Evolutionary conservation across 2,329 filamentous ascomycete species (phyloP).

Genomic region (Fusarium protoensiforme): DNA sequence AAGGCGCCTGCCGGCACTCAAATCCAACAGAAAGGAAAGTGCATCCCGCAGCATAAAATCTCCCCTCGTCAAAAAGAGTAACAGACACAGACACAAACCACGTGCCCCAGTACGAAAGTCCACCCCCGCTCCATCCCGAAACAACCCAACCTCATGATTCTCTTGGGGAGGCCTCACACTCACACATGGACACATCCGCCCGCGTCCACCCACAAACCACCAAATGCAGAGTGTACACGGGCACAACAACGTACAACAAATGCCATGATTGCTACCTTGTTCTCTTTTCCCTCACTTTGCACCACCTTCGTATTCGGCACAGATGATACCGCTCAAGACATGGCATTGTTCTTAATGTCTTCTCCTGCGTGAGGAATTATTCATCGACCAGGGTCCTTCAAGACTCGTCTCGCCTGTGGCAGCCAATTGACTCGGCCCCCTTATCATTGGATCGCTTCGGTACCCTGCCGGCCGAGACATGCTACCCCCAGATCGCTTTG

Average conservation of each 20-base stretch:
- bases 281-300: neutral
- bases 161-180: slow-evolving; percentile 20
- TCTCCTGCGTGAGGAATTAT: neutral
- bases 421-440: slow-evolving; percentile 30
- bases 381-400: neutral
- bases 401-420: slow-evolving; percentile 31
- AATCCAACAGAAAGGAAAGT: neutral
- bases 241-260: neutral
- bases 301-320: neutral
- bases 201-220: slow-evolving; percentile 3
- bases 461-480: slow-evolving; percentile 39
- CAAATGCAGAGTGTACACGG: slow-evolving; percentile 6
- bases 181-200: neutral
- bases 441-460: slow-evolving; percentile 31
- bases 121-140: slow-evolving; percentile 12
- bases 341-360: neutral
- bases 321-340: neutral
- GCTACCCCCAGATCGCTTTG: slow-evolving; percentile 9
- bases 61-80: neutral
- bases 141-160: neutral
- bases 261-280: slow-evolving; percentile 7
- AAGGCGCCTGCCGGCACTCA: neutral
- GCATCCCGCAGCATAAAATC: neutral
- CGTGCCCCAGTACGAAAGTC: slow-evolving; percentile 14
- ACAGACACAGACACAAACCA: slow-evolving; percentile 19